These are phyloP conservation scores for Triticum dicoccoides DNA, from an alignment of 176 grass and related monocot genomes.

Conservation along the genomic window DNA sequence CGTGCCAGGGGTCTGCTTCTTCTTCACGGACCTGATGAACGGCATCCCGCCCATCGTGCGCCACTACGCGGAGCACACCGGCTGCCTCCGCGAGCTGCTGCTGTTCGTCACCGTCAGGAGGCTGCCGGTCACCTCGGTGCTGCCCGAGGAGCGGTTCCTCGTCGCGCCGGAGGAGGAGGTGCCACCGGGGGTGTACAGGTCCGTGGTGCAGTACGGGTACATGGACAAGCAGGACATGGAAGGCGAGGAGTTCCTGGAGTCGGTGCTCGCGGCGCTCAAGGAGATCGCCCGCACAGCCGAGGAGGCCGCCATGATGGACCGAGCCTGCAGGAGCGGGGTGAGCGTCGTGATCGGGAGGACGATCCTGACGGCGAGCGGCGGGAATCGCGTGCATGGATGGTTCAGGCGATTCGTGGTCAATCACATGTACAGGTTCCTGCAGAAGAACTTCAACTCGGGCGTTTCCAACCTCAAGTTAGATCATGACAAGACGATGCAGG, in stretches of 20 bases:
- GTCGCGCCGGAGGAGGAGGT: not conserved
- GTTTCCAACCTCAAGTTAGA: constrained; percentile 35
- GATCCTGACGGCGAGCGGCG: constrained; percentile 20
- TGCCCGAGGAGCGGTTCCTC: constrained; percentile 38
- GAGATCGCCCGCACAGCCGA: not conserved
- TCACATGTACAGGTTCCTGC: constrained; percentile 42
- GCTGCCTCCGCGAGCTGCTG: constrained; percentile 39
- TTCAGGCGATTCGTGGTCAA: constrained; percentile 24
- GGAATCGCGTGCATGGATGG: not conserved
- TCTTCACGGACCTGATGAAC: constrained; percentile 43
- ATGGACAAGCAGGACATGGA: constrained; percentile 41
- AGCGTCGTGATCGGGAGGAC: constrained; percentile 45
- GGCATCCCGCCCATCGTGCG: constrained; percentile 54
- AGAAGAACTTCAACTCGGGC: constrained; percentile 49
- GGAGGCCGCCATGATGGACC: constrained; percentile 11
- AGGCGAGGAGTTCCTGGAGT: constrained; percentile 28
- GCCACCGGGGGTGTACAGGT: constrained; percentile 31
- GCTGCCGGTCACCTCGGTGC: constrained; percentile 35
- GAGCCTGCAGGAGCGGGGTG: not conserved
- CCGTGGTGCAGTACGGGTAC: constrained; percentile 44
- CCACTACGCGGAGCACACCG: constrained; percentile 41
- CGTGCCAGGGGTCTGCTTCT: constrained; percentile 43
- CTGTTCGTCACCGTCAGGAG: constrained; percentile 48
- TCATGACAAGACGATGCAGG: constrained; percentile 41
- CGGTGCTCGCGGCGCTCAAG: constrained; percentile 22